A percentile compares a stretch with the other conserved stretches of the same genome.
Evolutionary conservation across 805 yeast genomes (phyloP).

Genomic region (Candida pseudoglaebosa): DNA sequence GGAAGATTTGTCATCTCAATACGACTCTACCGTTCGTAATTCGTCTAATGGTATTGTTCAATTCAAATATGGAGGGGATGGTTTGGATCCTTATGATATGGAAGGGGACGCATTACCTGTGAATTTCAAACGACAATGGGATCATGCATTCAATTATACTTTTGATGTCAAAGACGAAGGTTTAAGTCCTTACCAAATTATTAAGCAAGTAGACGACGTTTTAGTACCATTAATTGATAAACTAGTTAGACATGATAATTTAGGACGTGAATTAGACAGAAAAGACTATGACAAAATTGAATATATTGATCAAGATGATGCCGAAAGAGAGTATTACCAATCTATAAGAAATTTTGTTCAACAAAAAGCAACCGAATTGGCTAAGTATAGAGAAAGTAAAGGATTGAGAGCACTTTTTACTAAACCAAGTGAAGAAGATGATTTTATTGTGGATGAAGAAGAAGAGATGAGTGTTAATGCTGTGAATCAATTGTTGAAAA

Average conservation of each 20-base stretch:
- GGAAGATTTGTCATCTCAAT: conserved; percentile 90
- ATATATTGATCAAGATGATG: conserved; percentile 78
- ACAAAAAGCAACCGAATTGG: conserved; percentile 55
- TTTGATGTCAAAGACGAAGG: conserved; percentile 51
- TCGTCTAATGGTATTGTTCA: conserved; percentile 96
- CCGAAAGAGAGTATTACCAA: conserved; percentile 78
- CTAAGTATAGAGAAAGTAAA: conserved; percentile 51
- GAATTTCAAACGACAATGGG: conserved; percentile 92
- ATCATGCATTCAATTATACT: conserved; percentile 77
- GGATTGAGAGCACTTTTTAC: conserved; percentile 46
- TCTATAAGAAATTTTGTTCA: conserved; percentile 65
- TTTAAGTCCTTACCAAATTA: conserved; percentile 67
- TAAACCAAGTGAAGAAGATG: conserved; percentile 37
- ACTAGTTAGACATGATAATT: conserved; percentile 66
- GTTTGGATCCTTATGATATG: conserved; percentile 97
- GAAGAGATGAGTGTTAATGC: conserved; percentile 33
- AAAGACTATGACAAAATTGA: conserved; percentile 48
- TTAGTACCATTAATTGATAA: conserved; percentile 58
- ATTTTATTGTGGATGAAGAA: conserved; percentile 34
- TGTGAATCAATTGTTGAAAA: conserved; percentile 62
- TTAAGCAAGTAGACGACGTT: conserved; percentile 49
- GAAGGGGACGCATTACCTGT: conserved; percentile 98
- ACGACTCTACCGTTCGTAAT: conserved; percentile 92
- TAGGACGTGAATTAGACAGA: conserved; percentile 49
- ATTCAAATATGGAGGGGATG: conserved; percentile 97